Evolutionary conservation across 202 grass and related monocot genomes (phyloP), one percentile per base, ranked within the genome.

Genomic region (Saccharum hybrid): DNA sequence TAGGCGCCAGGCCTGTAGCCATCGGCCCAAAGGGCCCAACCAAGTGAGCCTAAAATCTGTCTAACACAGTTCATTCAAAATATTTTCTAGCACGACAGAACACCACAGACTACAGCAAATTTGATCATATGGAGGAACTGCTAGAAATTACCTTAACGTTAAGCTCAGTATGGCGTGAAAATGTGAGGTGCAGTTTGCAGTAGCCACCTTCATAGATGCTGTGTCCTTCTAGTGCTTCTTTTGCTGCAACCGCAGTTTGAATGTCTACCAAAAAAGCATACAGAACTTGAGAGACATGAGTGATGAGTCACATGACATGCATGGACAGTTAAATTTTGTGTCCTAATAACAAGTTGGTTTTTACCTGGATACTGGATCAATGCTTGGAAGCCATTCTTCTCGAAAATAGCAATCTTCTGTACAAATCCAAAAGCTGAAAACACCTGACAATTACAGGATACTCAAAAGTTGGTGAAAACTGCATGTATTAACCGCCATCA

Each of bases 361-460:
- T 83, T 90, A 98, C 96, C 96, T 84, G 91, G 83, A 82, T 98
- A 98, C 72, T 98, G 96, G 71, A 98, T 90, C 80, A 98, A 75
- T 63, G 93, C 96, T 83, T 98, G 93, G 51, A 98, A 88, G 41
- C 96, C 96, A 72, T 93, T 98, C 84, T 98, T 98, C 83, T 98
- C 93, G 51, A 98, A 98, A 71, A 96, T 88, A 79, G 93, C 93
- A 84, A 98, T 96, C 81, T 98, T 98, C 68, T 96, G 96, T 67
- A 98, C 93, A 79, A 72, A 88, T 46, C 96, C 96, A 82, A 96
- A 98, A 72, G 96, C 91, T 86, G 96, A 98, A 79, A 98, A 98
- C 36, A 98, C 93, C 96, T 98, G 78, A 63, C 33, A 83, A 83
- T 75, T 40, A 76, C 43, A 83, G 45, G 62, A 64, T 38, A 46